Evolutionary conservation across 495 filamentous ascomycete species (phyloP).

Genomic region (Aspergillus bertholletiae): DNA sequence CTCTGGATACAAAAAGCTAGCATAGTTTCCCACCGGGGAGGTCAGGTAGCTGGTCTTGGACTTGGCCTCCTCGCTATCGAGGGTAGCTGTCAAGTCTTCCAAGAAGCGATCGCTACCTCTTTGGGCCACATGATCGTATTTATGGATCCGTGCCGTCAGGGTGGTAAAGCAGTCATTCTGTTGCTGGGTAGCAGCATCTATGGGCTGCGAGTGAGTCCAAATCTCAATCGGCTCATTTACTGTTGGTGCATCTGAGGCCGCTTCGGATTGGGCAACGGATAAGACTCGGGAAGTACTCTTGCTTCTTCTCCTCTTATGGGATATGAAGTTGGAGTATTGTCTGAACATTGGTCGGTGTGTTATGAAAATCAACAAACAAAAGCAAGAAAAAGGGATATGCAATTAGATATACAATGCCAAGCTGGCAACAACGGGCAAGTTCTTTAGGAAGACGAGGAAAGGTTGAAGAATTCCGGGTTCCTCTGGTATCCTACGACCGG

Average conservation of each 20-base stretch:
- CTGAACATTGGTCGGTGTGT: slow-evolving; percentile 6
- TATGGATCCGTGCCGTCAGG: slow-evolving; percentile 8
- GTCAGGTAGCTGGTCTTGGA: slow-evolving; percentile 7
- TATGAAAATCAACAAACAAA: not conserved
- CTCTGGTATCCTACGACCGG: not conserved
- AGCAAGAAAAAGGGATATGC: not conserved
- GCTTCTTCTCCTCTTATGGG: slow-evolving; percentile 11
- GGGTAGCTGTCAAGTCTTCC: slow-evolving; percentile 8
- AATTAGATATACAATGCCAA: not conserved
- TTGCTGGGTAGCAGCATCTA: slow-evolving; percentile 1
- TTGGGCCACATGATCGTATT: slow-evolving; percentile 14
- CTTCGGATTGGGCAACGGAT: slow-evolving; percentile 4
- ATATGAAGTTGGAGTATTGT: slow-evolving; percentile 11
- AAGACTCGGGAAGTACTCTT: slow-evolving; percentile 7
- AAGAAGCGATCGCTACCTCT: slow-evolving; percentile 11
- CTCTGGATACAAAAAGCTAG: slow-evolving; percentile 26
- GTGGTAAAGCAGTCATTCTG: slow-evolving; percentile 11
- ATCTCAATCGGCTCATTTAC: slow-evolving; percentile 7
- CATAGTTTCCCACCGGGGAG: slow-evolving; percentile 12
- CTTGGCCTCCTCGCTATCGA: not conserved
- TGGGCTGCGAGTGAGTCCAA: slow-evolving; percentile 8
- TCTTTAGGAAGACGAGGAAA: not conserved
- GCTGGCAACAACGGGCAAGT: not conserved
- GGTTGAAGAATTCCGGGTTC: not conserved
- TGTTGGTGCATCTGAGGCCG: slow-evolving; percentile 1